phyloP scores from a whole-genome alignment of 345 rosid genomes.

The Eucalyptus melliodora region DNA sequence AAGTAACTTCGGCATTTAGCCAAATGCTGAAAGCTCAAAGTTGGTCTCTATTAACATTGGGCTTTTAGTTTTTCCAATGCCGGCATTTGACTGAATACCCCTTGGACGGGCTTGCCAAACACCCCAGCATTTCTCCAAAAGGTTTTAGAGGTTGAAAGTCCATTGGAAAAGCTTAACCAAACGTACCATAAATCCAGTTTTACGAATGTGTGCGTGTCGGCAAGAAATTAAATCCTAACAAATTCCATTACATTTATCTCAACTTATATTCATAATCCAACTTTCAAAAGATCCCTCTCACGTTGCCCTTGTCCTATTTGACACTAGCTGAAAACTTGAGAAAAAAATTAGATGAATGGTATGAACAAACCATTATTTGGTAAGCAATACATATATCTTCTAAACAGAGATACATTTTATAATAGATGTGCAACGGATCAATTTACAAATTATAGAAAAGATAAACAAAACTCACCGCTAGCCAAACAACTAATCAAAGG shows the following conservation, averaged over 20 bases:
- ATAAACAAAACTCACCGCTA: background rate
- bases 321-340: background rate
- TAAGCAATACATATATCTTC: background rate
- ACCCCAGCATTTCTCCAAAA: no score
- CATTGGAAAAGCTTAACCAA: no score
- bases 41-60: no score
- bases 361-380: background rate
- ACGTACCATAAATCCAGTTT: no score
- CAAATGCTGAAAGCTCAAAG: no score
- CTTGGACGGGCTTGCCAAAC: no score
- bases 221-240: no score
- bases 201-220: no score
- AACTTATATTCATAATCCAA: background rate
- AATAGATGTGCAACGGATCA: background rate
- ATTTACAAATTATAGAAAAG: background rate
- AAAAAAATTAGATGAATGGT: background rate
- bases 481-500: background rate
- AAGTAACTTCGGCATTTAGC: fast-evolving
- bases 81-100: no score
- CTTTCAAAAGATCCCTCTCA: background rate
- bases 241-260: background rate
- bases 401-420: background rate
- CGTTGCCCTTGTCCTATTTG: background rate
- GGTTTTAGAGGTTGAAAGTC: fast-evolving
- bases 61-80: no score